Evolutionary conservation across 2,329 filamentous ascomycete genomes (phyloP), one percentile per base, ranked within the genome.

Genomic region (Rutstroemia sp.): DNA sequence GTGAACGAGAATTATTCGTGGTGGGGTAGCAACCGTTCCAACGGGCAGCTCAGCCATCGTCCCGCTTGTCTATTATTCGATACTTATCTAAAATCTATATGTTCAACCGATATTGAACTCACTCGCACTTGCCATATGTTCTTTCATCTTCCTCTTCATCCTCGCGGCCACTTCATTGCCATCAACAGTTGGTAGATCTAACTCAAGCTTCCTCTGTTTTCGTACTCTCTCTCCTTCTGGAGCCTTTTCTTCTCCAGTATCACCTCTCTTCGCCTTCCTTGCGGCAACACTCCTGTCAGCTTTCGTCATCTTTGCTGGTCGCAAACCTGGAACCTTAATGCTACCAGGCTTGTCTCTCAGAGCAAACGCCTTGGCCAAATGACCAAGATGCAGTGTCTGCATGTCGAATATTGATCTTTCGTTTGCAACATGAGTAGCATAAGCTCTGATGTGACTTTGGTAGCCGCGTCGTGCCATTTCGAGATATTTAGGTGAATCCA

Each of bases 341-440:
- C 88, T 87, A 5, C 88, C 87, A 0, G 94, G 94, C 34, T 90
- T 85, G 71, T 99, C 94, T 61, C 95, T 80, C 63, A 99, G 74
- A 1, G 86, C 94, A 69, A 95, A 99, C 25, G 88, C 90, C 77
- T 99, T 99, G 7, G 92, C 92, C 62, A 94, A 76, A 76, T 99
- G 94, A 3, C 94, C 94, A 7, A 97, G 75, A 71, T 99, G 94
- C 48, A 99, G 75, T 66, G 89, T 83, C 59, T 90, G 91, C 72
- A 96, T 95, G 71, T 97, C 89, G 71, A 99, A 99, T 69, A 88
- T 92, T 52, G 77, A 77, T 52, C 94, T 81, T 74, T 99, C 94
- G 45, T 86, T 85, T 30, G 88, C 86, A 27, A 92, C 82, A 71
- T 99, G 94, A 0, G 94, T 99, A 2, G 94, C 91, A 70, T 99